These are phyloP conservation scores for Dryadomyces quercus-mongolicae DNA, from an alignment of 2,329 filamentous ascomycete genomes.

Conservation along the genomic window DNA sequence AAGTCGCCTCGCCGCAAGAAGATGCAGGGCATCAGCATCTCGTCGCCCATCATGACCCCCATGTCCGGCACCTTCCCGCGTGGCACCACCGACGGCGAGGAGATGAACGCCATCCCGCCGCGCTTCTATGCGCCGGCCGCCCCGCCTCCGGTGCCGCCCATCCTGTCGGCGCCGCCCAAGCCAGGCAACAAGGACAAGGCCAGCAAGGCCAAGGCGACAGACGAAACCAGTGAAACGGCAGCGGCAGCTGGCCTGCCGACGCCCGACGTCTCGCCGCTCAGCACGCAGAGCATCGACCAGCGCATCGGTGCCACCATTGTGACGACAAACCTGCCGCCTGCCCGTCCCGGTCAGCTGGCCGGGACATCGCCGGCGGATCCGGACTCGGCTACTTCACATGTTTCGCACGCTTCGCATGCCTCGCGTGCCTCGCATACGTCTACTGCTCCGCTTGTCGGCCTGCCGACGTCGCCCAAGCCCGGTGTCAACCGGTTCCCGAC, in stretches of 20 bases:
- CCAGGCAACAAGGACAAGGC: neutral
- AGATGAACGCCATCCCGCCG: slow-evolving; percentile 45
- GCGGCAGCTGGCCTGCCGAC: slow-evolving; percentile 28
- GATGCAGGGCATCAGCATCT: slow-evolving; percentile 43
- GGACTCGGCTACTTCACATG: slow-evolving; percentile 37
- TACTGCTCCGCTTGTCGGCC: slow-evolving; percentile 36
- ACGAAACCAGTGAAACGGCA: neutral
- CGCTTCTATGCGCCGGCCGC: slow-evolving; percentile 45
- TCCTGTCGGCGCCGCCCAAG: neutral
- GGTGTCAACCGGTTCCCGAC: slow-evolving; percentile 21
- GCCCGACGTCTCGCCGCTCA: slow-evolving; percentile 33
- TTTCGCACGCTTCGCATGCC: slow-evolving; percentile 36
- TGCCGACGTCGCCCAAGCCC: slow-evolving; percentile 40
- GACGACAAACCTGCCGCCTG: slow-evolving; percentile 1
- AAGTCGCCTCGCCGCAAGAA: slow-evolving; percentile 47
- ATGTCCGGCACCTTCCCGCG: slow-evolving; percentile 46
- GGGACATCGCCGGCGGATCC: slow-evolving; percentile 28
- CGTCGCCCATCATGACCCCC: slow-evolving; percentile 53
- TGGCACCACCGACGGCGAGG: slow-evolving; percentile 29
- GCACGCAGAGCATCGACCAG: slow-evolving; percentile 43
- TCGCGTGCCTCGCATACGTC: slow-evolving; percentile 31
- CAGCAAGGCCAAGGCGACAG: neutral
- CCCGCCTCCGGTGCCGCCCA: slow-evolving; percentile 39
- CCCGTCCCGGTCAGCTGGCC: slow-evolving; percentile 11
- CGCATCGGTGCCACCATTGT: slow-evolving; percentile 27